Conservation (phyloP, 495 filamentous ascomycete species). For the Cryomyces minteri region DNA sequence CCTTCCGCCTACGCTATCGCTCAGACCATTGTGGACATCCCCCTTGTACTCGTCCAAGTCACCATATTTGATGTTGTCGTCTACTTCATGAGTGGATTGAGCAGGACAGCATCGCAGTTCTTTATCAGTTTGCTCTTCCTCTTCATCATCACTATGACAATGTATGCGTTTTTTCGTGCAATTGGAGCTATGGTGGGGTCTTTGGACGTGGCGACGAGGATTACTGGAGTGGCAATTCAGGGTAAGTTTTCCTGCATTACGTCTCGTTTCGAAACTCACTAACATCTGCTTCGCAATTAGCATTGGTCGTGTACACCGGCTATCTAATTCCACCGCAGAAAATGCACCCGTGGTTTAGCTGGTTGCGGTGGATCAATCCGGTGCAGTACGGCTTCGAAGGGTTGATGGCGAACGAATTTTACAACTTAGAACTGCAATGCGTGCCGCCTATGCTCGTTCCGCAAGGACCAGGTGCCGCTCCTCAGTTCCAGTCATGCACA, state of each 20-base stretch:
- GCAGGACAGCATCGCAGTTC: slow-evolving; percentile 56
- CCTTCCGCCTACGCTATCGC: slow-evolving; percentile 65
- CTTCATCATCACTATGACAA: slow-evolving; percentile 45
- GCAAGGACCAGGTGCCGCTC: slow-evolving; percentile 35
- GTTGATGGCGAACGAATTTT: slow-evolving; percentile 34
- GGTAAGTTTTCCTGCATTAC: too few relatives aligned
- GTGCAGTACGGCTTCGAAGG: slow-evolving; percentile 51
- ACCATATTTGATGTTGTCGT: slow-evolving; percentile 55
- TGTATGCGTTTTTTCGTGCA: slow-evolving; percentile 65
- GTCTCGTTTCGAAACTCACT: too few relatives aligned
- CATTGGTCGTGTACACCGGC: slow-evolving; percentile 63
- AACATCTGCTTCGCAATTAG: slow-evolving; percentile 12
- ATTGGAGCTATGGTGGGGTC: slow-evolving; percentile 45
- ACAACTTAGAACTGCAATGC: slow-evolving; percentile 30
- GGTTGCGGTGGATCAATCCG: slow-evolving; percentile 62
- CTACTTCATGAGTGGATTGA: slow-evolving; percentile 59
- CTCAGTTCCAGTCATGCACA: slow-evolving; percentile 36
- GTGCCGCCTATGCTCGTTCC: slow-evolving; percentile 29
- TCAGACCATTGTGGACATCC: slow-evolving; percentile 57
- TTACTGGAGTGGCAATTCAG: slow-evolving; percentile 41
- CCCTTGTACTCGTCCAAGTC: slow-evolving; percentile 51
- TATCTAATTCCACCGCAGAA: slow-evolving; percentile 53
- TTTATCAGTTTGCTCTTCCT: slow-evolving; percentile 57
- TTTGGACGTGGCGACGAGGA: slow-evolving; percentile 44
- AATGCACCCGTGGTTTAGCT: slow-evolving; percentile 70